phyloP scores from a whole-genome alignment of 805 yeast genomes.

The Hanseniaspora guilliermondii region DNA sequence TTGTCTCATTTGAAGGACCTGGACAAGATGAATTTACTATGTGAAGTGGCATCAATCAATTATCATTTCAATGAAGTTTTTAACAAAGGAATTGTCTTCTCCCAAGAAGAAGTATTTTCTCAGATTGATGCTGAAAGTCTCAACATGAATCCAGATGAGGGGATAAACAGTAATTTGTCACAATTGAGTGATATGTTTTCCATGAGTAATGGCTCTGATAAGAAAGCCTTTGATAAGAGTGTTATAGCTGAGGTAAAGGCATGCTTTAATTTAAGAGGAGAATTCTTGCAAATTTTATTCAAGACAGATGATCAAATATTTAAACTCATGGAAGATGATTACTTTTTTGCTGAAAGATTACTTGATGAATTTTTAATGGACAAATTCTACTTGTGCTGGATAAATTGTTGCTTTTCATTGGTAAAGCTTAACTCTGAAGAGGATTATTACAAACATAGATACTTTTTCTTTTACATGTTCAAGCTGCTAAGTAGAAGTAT shows the following conservation, averaged over 20 bases:
- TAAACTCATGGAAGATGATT: slow-evolving; percentile 5
- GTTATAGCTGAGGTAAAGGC: slow-evolving; percentile 12
- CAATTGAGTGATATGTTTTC: background rate
- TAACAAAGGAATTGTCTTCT: slow-evolving; percentile 9
- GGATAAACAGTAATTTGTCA: background rate
- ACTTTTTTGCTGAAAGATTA: slow-evolving; percentile 10
- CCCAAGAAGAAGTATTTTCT: background rate
- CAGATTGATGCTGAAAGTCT: background rate
- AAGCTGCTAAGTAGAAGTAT: slow-evolving; percentile 8
- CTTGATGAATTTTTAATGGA: slow-evolving; percentile 11
- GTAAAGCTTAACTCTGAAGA: background rate
- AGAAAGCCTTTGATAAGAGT: background rate
- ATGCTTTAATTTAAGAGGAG: slow-evolving; percentile 12
- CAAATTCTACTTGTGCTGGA: slow-evolving; percentile 13
- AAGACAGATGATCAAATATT: slow-evolving; percentile 6
- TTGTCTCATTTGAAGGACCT: background rate
- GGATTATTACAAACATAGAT: slow-evolving; percentile 5
- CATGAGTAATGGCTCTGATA: background rate
- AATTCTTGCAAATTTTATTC: slow-evolving; percentile 9
- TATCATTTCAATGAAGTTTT: slow-evolving; percentile 13
- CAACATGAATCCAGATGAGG: background rate
- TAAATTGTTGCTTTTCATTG: slow-evolving; percentile 9
- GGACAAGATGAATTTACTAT: slow-evolving; percentile 1
- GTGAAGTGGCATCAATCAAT: slow-evolving; percentile 8
- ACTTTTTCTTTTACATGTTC: slow-evolving; percentile 9